Base-by-base conservation (phyloP, 768 basidiomycete genomes). In the Antrodiella citrinella region DNA sequence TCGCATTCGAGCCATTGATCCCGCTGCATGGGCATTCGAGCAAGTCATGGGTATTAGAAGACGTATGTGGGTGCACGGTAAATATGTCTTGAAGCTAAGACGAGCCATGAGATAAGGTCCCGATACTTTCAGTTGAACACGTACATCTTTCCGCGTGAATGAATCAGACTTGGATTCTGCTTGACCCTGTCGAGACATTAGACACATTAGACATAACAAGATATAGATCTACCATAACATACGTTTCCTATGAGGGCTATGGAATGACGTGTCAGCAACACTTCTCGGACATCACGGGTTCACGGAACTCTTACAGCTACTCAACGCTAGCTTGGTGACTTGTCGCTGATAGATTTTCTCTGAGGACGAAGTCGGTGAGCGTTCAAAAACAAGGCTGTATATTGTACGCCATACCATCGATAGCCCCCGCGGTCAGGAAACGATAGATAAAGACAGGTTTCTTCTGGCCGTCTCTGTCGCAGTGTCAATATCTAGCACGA, bases 321-420 rank as follows among this genome's bases (percentile, higher is more conserved):
- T 92, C 44, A 98, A 68, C 3, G 91, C 94, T 10, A 91, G 76
- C 67, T 98, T 98, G 15, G 91, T 96, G 24, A 97, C 82, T 66
- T 97, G 94, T 51, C 95, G 77, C 65, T 97, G 91, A 62, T 79
- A 94, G 20, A 95, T 91, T 69, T 94, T 92, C 68, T 91, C 88
- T 90, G 58, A 2, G 25, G 24, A 51, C n/a, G n/a, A n/a, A 12
- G 5, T 3, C 15, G 19, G 10, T 3, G 10, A n/a, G n/a, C n/a
- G n/a, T n/a, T n/a, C n/a, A n/a, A n/a, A n/a, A n/a, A n/a, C n/a
- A n/a, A n/a, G n/a, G n/a, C 25, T 24, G 25, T 44, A 46, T 20
- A 7, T 48, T 67, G 52, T 63, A 52, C 67, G 54, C 56, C 48
- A 11, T 48, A 80, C 87, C 94, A 62, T 98, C 94, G 55, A 98